Evolutionary conservation across 1,284 basidiomycete species (phyloP), one percentile per base, ranked within the genome.

Genomic region (Pseudozyma hubeiensis): DNA sequence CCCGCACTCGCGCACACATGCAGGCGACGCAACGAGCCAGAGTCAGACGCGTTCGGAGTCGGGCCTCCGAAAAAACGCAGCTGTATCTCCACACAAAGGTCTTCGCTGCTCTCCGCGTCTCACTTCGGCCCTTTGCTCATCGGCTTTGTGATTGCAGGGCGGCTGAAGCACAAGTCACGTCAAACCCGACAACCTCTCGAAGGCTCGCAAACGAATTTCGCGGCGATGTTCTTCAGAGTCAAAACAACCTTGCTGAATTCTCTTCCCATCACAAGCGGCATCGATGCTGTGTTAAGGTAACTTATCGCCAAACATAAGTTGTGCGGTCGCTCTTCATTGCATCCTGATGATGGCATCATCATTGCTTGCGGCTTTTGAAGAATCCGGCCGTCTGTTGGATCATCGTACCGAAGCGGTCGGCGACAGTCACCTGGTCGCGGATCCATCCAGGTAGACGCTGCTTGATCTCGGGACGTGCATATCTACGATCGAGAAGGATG

Each of bases 351-450:
- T 24, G 24, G 13, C 40, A 41, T 14, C 40, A 16, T 48, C 31
- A 54, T 14, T 24, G 16, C 17, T 69, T 69, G 31, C 53, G 54
- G 16, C 56, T 50, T 24, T 69, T 75, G 60, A 77, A 81, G 57
- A 81, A 81, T 5, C 57, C 61, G 11, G 75, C 81, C 2, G 94
- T 84, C 56, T 89, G 88, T 76, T 89, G 90, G 68, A 94, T 88
- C 3, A 89, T 89, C 61, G 89, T 89, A 7, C 91, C 91, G 85
- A 94, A 97, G 9, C 87, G 88, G 13, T 91, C 88, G 16, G 90
- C 87, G 1, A 90, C 86, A 34, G 87, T 83, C 17, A 93, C 85
- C 39, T 89, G 88, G 55, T 88, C 86, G 4, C 90, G 90, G 64
- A 98, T 95, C 96, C 80, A 84, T 4, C 69, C 68, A 1, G 82